Conservation (phyloP, 768 basidiomycete species). For the Chalciporus sphaerocephalus region DNA sequence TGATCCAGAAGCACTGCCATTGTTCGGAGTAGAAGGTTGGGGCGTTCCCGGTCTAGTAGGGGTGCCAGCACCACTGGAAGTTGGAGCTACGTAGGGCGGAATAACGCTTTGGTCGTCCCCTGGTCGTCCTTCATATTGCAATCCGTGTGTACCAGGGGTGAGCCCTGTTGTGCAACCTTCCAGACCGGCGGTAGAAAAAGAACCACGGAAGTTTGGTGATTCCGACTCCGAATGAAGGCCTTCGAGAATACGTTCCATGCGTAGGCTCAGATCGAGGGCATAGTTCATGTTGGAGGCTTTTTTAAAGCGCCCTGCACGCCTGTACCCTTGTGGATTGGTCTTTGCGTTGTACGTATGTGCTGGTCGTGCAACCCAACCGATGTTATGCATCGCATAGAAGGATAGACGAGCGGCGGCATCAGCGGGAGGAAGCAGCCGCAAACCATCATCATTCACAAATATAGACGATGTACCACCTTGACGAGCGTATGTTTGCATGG, state of each 20-base stretch:
- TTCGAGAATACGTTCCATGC: conserved; percentile 31
- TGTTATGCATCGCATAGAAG: conserved; percentile 54
- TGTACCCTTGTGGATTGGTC: conserved; percentile 44
- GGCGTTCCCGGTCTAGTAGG: conserved; percentile 26
- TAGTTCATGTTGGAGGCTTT: conserved; percentile 94
- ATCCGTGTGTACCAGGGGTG: conserved; percentile 48
- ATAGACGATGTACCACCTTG: conserved; percentile 60
- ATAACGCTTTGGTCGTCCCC: conserved; percentile 52
- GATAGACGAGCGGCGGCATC: conserved; percentile 45
- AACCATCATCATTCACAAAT: conserved; percentile 60
- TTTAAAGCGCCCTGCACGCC: conserved; percentile 76
- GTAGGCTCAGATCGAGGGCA: conserved; percentile 46
- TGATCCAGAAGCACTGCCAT: conserved; percentile 3
- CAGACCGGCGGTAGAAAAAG: conserved; percentile 22
- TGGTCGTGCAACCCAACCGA: conserved; percentile 60
- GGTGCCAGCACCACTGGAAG: conserved; percentile 22
- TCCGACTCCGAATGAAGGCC: conserved; percentile 26
- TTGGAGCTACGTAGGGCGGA: conserved; percentile 11
- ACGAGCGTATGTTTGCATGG: conserved; percentile 60
- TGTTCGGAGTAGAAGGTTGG: conserved; percentile 13
- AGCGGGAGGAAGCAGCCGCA: conserved; percentile 45
- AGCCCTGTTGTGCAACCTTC: conserved; percentile 24
- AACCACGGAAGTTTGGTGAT: conserved; percentile 19
- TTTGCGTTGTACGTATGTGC: conserved; percentile 41
- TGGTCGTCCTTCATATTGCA: conserved; percentile 60